Evolutionary conservation across 805 yeast species (phyloP).

Genomic region (Lipomyces spencermartinsiae): DNA sequence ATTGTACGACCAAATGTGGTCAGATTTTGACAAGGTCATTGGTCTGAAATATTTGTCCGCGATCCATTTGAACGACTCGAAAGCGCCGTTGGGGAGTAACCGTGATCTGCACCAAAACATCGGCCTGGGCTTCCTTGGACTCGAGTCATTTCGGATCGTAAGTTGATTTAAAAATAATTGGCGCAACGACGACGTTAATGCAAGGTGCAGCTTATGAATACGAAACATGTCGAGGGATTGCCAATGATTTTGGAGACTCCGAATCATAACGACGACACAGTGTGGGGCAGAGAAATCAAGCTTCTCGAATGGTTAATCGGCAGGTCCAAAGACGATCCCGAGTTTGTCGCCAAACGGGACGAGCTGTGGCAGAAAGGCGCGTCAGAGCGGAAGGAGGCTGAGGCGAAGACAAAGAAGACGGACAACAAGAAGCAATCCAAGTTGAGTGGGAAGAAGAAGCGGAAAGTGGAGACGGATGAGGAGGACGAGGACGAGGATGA

Average conservation of each 20-base stretch:
- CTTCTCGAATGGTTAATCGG: slow-evolving; percentile 82
- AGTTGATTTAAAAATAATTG: slow-evolving; percentile 5
- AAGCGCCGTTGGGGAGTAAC: slow-evolving; percentile 89
- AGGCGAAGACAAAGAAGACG: slow-evolving; percentile 16
- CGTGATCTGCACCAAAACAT: slow-evolving; percentile 89
- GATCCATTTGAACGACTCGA: slow-evolving; percentile 91
- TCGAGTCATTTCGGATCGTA: slow-evolving; percentile 75
- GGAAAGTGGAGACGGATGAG: slow-evolving; percentile 15
- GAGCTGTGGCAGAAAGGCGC: slow-evolving; percentile 66
- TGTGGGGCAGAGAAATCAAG: slow-evolving; percentile 54
- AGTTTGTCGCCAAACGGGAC: slow-evolving; percentile 55
- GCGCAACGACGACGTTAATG: not conserved
- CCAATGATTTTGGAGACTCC: slow-evolving; percentile 94
- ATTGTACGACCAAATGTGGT: slow-evolving; percentile 71
- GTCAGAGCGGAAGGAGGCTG: slow-evolving; percentile 57
- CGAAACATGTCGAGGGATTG: slow-evolving; percentile 61
- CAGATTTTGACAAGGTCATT: slow-evolving; percentile 69
- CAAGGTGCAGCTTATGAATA: slow-evolving; percentile 63
- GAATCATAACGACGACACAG: slow-evolving; percentile 52
- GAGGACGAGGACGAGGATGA: slow-evolving; percentile 15
- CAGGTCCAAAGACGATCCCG: slow-evolving; percentile 58
- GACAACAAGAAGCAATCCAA: slow-evolving; percentile 14
- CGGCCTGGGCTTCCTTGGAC: slow-evolving; percentile 87
- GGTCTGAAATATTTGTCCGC: slow-evolving; percentile 80
- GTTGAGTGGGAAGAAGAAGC: slow-evolving; percentile 19